These are phyloP conservation scores for Cnidoscolus chayamansa DNA, from an alignment of 441 rosid genomes.

Conservation along the genomic window DNA sequence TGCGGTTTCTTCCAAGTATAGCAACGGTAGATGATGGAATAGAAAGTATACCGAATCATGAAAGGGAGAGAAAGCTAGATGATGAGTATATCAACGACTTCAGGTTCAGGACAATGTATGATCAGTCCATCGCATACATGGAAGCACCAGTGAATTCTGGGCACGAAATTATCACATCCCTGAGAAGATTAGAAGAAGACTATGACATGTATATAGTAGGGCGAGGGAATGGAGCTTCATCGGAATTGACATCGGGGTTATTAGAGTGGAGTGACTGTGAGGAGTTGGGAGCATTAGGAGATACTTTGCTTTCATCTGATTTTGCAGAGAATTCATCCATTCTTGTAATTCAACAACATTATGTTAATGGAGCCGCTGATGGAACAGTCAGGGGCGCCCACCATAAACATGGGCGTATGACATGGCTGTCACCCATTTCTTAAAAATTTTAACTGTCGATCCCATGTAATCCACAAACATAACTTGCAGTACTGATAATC, in stretches of 20 bases:
- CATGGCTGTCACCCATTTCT: constrained; percentile 1
- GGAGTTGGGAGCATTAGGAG: constrained; percentile 34
- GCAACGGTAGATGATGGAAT: neutral
- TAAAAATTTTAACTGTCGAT: neutral
- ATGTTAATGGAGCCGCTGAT: neutral
- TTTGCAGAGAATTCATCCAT: constrained; percentile 25
- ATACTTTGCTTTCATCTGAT: constrained; percentile 21
- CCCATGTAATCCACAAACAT: neutral
- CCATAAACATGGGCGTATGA: neutral
- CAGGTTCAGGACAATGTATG: constrained; percentile 32
- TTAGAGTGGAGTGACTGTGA: constrained; percentile 30
- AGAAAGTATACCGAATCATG: constrained; percentile 3
- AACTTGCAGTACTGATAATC: too few relatives aligned
- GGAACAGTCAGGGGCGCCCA: neutral
- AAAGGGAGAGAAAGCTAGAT: constrained; percentile 23
- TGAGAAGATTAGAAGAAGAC: constrained; percentile 5
- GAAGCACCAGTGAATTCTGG: constrained; percentile 30
- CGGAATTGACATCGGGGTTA: constrained; percentile 25
- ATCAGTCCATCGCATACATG: constrained; percentile 24
- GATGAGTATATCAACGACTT: constrained; percentile 40
- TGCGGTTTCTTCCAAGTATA: constrained; percentile 37
- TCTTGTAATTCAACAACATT: constrained; percentile 25
- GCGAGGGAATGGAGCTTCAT: constrained; percentile 2
- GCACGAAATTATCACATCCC: constrained; percentile 14
- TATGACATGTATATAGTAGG: constrained; percentile 31